Evolutionary conservation across 2,329 filamentous ascomycete species (phyloP), one percentile per base, ranked within the genome.

Genomic region (Periconia sp.): DNA sequence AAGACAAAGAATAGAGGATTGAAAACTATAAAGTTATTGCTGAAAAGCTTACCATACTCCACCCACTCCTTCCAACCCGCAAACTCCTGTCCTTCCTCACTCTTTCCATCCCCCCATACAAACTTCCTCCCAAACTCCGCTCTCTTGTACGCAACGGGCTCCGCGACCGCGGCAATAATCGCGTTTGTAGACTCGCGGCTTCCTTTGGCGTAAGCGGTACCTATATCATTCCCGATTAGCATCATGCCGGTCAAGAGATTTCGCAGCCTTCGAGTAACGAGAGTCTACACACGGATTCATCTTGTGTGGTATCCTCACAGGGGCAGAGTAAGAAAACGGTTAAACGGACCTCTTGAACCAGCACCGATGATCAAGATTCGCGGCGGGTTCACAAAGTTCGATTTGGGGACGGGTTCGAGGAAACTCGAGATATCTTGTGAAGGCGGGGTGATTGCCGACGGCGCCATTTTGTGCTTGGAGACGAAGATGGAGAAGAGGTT

Each of bases 91-190:
- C 87, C 88, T 7, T 85, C 80, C 14, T 14, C 43, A n/a, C 17
- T 15, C 23, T 23, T 23, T 1, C 74, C 64, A 0, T 45, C 35
- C 3, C 82, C 82, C 90, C 90, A 93, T 65, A 97, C 89, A 72
- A 89, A 91, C 54, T 78, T 84, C 14, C 77, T 76, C 13, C 89
- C 90, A 47, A 97, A 86, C 0, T 82, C 79, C 41, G 81, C 76
- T 5, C 93, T 85, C 74, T 96, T 95, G 75, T 87, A 94, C 14
- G 81, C 71, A 60, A 91, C 79, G 0, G 92, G 91, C 63, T 97
- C 94, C 19, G 89, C 91, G 15, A 99, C 85, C 23, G 90, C 90
- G 19, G 82, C 84, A 55, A 97, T 84, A 31, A 87, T 70, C 6
- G 88, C 90, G 52, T 71, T 72, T 7, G 68, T 72, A 5, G 55